Evolutionary conservation across 1,284 basidiomycete genomes (phyloP), one percentile per base, ranked within the genome.

Genomic region (Trametes hirsuta): DNA sequence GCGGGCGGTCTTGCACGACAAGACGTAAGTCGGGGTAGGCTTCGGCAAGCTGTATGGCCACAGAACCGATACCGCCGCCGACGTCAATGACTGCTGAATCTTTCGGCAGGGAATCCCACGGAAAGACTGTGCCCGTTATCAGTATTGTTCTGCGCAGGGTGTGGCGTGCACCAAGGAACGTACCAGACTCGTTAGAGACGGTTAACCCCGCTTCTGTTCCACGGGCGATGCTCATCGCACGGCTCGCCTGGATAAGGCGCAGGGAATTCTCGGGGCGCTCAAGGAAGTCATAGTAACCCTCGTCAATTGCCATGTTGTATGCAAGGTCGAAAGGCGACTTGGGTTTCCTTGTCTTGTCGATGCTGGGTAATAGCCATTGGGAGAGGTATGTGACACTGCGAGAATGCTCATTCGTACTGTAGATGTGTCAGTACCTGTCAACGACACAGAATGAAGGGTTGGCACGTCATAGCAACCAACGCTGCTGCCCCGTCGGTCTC

Each of bases 31-130:
- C 76, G 5, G 78, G 71, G 58, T 85, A 84, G 3, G 82, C 78
- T 42, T 80, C 79, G n/a, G 85, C 86, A 30, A 91, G 80, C 48
- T 84, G 63, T 80, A 91, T 84, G 34, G 80, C 84, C 1, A 85
- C 84, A 15, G 85, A 85, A 10, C 90, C 90, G 48, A 90, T 87
- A 1, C 90, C 89, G 5, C 89, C 88, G 0, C 89, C 90, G 4
- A 91, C 88, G 65, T 91, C 89, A 6, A 91, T 84, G 21, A 91
- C 74, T 6, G 82, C 73, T 44, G 66, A 39, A 5, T 80, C 80
- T 25, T 68, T 72, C 2, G 81, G 79, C 18, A 91, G 76, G 11
- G 79, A 75, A 14, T 76, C 72, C 85, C 88, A 90, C 62, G 86
- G 82, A 66, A 88, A 89, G 8, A 81, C 88, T 89, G 50, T 15